Evolutionary conservation across 306 rosid species (phyloP).

Genomic region (Prinsepia uniflora): DNA sequence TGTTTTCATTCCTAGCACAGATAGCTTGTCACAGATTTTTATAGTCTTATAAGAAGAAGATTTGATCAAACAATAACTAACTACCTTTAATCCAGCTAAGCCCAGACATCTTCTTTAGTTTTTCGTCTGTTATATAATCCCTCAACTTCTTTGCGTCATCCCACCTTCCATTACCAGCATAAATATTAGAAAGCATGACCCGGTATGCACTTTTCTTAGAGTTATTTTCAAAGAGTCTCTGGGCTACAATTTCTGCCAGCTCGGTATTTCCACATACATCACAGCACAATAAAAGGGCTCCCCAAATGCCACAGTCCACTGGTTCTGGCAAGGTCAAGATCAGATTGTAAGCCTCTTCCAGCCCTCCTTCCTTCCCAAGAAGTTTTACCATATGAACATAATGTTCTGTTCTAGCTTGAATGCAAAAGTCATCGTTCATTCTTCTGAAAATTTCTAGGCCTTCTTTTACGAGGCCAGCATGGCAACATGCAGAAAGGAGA

Average conservation of each 20-base stretch:
- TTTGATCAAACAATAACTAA: conserved; percentile 15
- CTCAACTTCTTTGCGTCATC: conserved; percentile 62
- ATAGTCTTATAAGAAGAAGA: not conserved
- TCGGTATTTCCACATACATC: conserved; percentile 56
- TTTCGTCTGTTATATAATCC: conserved; percentile 43
- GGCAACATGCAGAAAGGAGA: conserved; percentile 82
- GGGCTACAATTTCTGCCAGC: conserved; percentile 67
- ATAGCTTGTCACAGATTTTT: not conserved
- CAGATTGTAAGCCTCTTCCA: conserved; percentile 76
- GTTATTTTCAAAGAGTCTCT: conserved; percentile 43
- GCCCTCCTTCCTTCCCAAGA: conserved; percentile 69
- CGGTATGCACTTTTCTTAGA: conserved; percentile 45
- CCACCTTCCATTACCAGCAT: conserved; percentile 82
- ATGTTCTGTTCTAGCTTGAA: conserved; percentile 61
- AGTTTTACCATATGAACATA: conserved; percentile 84
- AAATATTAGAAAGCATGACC: conserved; percentile 77
- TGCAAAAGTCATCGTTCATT: conserved; percentile 61
- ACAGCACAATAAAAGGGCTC: conserved; percentile 81
- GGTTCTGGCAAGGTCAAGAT: conserved; percentile 60
- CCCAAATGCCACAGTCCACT: conserved; percentile 73
- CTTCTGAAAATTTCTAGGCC: conserved; percentile 56
- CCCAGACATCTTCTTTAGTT: conserved; percentile 56
- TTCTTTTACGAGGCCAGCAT: conserved; percentile 66
- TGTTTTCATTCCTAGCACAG: not conserved
- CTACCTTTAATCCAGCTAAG: conserved; percentile 58